Evolutionary conservation across 176 grass and related monocot genomes (phyloP), one percentile per base, ranked within the genome.

Genomic region (Panicum miliaceum): DNA sequence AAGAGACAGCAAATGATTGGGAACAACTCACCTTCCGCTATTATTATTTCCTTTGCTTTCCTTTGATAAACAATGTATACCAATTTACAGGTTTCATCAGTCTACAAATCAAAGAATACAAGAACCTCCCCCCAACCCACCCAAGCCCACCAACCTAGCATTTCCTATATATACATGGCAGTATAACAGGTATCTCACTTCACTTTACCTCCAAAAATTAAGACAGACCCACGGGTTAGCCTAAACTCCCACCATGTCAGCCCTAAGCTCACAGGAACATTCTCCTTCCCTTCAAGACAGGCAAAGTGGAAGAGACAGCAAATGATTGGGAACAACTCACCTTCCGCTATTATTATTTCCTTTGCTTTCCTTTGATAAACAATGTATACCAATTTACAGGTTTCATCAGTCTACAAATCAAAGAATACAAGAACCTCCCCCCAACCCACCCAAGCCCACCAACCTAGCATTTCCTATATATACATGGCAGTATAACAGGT

Each of bases 321-420:
- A 79, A 75, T 83, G 78, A 90, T 82, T 61, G 71, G 75, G 71
- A 64, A 83, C 84, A 77, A 61, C 59, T 84, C 54, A 93, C 74
- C 72, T 87, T 85, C 77, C 67, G 10, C 81, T 82, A 88, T 91
- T 91, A 88, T 91, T 91, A 86, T 87, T 93, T 41, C 80, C 71
- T 91, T 91, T 82, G 45, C 64, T 75, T 86, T 87, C 68, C 47
- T 54, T 75, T 75, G 29, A 89, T 81, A 78, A 91, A 89, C 51
- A 91, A 91, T 87, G 81, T 81, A 63, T 68, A 73, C 60, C 85
- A 78, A 91, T 91, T 75, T 97, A 91, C 91, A 93, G 12, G 77
- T 83, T 70, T 79, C 63, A 60, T 68, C 70, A 63, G 64, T 59
- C 76, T 88, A 87, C 65, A 90, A 87, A 84, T 84, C 76, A 93